phyloP scores from a whole-genome alignment of 2,329 filamentous ascomycete genomes.

The Clarireedia hainanense region DNA sequence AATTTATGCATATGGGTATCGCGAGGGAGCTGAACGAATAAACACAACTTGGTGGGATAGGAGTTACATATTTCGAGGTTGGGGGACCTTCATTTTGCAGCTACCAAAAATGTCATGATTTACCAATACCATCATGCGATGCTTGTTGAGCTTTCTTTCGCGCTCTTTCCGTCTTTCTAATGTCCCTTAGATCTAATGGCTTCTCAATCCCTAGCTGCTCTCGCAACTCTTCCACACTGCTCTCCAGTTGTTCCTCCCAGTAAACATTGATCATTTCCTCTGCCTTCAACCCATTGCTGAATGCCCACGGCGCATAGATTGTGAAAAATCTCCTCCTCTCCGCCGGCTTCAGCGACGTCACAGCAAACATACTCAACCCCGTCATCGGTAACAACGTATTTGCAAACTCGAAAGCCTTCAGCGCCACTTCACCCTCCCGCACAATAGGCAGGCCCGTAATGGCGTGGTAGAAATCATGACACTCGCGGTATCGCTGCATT shows the following conservation, averaged over 20 bases:
- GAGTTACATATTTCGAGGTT: conserved; percentile 1
- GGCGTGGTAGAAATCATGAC: conserved; percentile 96
- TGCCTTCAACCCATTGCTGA: conserved; percentile 68
- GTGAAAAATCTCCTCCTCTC: conserved; percentile 61
- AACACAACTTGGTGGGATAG: background rate
- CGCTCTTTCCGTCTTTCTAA: conserved; percentile 62
- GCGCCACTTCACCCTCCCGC: conserved; percentile 92
- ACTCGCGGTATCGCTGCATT: conserved; percentile 96
- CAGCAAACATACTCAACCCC: conserved; percentile 71
- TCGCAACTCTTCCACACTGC: conserved; percentile 70
- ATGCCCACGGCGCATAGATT: conserved; percentile 83
- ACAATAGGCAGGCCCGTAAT: conserved; percentile 84
- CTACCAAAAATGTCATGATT: conserved; percentile 16
- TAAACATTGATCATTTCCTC: conserved; percentile 91
- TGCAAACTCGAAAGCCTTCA: conserved; percentile 95
- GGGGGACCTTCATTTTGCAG: background rate
- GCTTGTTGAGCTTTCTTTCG: conserved; percentile 54
- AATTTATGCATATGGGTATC: too few species aligned
- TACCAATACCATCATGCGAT: conserved; percentile 21
- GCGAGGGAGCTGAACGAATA: too few species aligned
- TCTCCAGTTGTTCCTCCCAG: conserved; percentile 91
- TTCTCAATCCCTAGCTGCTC: conserved; percentile 72
- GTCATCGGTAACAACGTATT: conserved; percentile 96
- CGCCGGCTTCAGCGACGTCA: conserved; percentile 52
- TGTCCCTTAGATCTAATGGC: conserved; percentile 76